Conservation (phyloP, 2,329 filamentous ascomycete genomes). For the Ascochyta fabae region DNA sequence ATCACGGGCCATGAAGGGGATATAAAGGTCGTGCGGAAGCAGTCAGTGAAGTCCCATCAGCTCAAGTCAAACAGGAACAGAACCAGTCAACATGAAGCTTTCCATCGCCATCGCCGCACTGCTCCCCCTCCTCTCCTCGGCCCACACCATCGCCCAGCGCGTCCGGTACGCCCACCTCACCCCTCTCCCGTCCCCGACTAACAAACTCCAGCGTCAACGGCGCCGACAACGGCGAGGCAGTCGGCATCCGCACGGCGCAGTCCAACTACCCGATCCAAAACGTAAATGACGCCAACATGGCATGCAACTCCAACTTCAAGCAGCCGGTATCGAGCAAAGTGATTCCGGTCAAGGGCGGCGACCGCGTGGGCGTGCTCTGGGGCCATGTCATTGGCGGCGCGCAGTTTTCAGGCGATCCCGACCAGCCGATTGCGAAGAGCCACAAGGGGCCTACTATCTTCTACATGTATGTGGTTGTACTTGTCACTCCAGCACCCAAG, state of each 20-base stretch:
- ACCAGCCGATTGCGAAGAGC: constrained; percentile 57
- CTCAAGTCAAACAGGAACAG: neutral
- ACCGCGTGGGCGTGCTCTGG: constrained; percentile 60
- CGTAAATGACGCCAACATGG: constrained; percentile 55
- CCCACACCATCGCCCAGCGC: constrained; percentile 55
- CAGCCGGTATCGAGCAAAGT: constrained; percentile 47
- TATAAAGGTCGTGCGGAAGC: neutral
- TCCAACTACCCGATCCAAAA: constrained; percentile 60
- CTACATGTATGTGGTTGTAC: constrained; percentile 38
- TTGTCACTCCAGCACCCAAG: no score
- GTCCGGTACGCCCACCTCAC: constrained; percentile 35
- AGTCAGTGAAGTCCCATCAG: no score
- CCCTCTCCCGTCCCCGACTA: neutral
- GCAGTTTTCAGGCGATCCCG: constrained; percentile 54
- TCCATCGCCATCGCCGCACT: constrained; percentile 31
- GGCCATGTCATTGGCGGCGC: constrained; percentile 62
- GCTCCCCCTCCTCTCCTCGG: constrained; percentile 44
- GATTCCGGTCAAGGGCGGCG: constrained; percentile 59
- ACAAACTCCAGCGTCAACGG: constrained; percentile 27
- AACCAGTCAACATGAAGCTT: constrained; percentile 37
- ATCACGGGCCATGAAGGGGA: no score
- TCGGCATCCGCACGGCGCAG: constrained; percentile 57
- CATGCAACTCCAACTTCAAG: constrained; percentile 55
- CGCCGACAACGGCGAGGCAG: constrained; percentile 57
- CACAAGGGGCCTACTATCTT: constrained; percentile 55